These are phyloP conservation scores for Ettlia oleoabundans DNA, from an alignment of 139 green algal species.

Conservation along the genomic window DNA sequence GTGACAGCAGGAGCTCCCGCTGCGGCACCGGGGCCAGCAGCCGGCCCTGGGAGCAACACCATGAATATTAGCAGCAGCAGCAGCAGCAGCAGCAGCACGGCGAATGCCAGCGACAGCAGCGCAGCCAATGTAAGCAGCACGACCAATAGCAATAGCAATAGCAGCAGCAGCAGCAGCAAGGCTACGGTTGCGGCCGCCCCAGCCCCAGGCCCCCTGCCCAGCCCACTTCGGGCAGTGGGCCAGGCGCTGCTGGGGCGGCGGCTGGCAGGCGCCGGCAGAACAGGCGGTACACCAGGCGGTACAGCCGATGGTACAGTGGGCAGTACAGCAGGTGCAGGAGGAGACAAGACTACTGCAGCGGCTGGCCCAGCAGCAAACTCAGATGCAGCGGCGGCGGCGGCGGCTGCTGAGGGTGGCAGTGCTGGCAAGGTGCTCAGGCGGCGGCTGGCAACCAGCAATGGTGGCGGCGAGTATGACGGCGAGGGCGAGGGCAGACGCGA, in stretches of 20 bases:
- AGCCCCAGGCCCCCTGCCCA: background rate
- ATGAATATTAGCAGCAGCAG: background rate
- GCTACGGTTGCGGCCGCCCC: too few species aligned
- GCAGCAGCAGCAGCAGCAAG: background rate
- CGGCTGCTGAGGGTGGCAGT: too few species aligned
- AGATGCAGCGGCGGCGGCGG: too few species aligned
- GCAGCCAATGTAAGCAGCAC: background rate
- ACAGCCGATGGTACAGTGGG: background rate
- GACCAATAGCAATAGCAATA: background rate
- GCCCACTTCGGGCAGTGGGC: background rate
- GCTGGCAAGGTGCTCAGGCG: too few species aligned
- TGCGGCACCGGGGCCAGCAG: background rate
- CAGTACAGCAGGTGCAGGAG: background rate
- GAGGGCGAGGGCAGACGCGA: too few species aligned
- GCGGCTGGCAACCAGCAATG: too few species aligned
- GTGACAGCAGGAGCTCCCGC: background rate
- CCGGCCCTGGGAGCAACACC: background rate
- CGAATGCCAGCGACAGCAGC: background rate
- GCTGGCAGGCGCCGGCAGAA: background rate
- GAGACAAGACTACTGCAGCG: too few species aligned
- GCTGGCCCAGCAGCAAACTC: too few species aligned
- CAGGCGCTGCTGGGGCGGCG: background rate
- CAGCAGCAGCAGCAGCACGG: background rate
- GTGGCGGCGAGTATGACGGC: too few species aligned
- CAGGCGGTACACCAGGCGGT: background rate